Evolutionary conservation across 306 rosid species (phyloP), one percentile per base, ranked within the genome.

Genomic region (Sicyos edulis): DNA sequence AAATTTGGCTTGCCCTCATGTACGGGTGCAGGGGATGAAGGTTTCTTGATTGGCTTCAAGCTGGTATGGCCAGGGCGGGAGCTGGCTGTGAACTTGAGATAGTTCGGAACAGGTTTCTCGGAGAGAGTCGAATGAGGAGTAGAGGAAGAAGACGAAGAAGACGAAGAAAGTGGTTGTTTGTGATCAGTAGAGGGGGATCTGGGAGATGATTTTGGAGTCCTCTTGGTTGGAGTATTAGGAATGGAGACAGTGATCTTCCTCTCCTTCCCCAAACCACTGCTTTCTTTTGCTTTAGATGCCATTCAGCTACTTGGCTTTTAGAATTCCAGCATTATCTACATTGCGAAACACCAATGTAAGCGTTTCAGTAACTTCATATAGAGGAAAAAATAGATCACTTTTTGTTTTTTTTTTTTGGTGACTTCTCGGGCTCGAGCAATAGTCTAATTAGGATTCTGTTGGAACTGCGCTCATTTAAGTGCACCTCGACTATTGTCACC

Each of bases 271-370:
- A 77, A 71, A 78, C 49, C 37, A 60, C 61, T 54, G 29, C 77
- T 76, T 1, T 82, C 85, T 80, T 84, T 90, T 49, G 82, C 6
- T 77, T 55, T 90, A 57, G 92, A 83, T 83, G 95, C 96, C 98
- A 92, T 92, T 14, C 81, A 40, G 34, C 54, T 40, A 4, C 70
- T 73, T 62, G 4, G 24, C 65, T 56, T 44, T 9, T 4, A 52
- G 32, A 60, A 15, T 34, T 69, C 56, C 15, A 74, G 55, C 64
- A 65, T 37, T 57, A 56, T 78, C 73, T 68, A 10, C 54, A 66
- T 66, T 45, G 2, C 40, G 5, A 11, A 45, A 45, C 50, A 4
- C 20, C 7, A 52, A 5, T 7, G 15, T 8, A 2, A 52, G 8
- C 40, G 40, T 34, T 34, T 34, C 40, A 34, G 4, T 4, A 34